These are phyloP conservation scores for Xylariaceae sp. DNA, from an alignment of 2,329 filamentous ascomycete species.

Conservation along the genomic window DNA sequence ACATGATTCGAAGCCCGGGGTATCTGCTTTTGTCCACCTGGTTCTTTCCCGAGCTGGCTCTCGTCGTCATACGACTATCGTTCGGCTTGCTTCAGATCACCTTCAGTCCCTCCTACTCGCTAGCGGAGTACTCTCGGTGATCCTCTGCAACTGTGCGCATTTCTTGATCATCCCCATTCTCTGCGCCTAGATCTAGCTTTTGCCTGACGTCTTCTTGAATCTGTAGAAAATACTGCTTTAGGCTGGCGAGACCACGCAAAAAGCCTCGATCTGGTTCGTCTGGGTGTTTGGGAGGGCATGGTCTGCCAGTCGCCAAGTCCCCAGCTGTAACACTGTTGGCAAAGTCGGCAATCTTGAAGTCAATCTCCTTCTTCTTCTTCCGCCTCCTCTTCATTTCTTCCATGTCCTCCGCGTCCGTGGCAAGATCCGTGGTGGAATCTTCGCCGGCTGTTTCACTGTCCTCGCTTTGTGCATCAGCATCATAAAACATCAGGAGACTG, in stretches of 20 bases:
- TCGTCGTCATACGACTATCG: too few species aligned
- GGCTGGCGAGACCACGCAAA: constrained; percentile 72
- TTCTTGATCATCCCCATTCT: constrained; percentile 15
- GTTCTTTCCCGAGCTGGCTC: too few species aligned
- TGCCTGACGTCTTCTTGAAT: constrained; percentile 74
- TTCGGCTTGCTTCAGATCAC: too few species aligned
- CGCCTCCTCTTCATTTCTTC: constrained; percentile 34
- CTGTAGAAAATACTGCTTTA: constrained; percentile 79
- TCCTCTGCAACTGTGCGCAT: constrained; percentile 21
- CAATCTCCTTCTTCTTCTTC: constrained; percentile 60
- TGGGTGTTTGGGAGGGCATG: constrained; percentile 78
- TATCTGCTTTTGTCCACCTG: too few species aligned
- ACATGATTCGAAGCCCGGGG: too few species aligned
- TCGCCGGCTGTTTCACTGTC: constrained; percentile 49
- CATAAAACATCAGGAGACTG: constrained; percentile 92
- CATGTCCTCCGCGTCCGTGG: constrained; percentile 55
- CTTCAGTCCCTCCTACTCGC: constrained; percentile 15
- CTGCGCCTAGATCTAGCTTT: constrained; percentile 41
- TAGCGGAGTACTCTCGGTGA: constrained; percentile 18
- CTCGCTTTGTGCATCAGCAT: constrained; percentile 65
- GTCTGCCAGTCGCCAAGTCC: constrained; percentile 58
- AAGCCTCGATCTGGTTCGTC: constrained; percentile 84
- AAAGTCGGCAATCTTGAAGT: constrained; percentile 97
- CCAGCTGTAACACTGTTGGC: constrained; percentile 94
- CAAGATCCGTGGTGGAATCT: constrained; percentile 55